Base-by-base conservation (phyloP, 129 eudicot species). In the Dittrichia graveolens region DNA sequence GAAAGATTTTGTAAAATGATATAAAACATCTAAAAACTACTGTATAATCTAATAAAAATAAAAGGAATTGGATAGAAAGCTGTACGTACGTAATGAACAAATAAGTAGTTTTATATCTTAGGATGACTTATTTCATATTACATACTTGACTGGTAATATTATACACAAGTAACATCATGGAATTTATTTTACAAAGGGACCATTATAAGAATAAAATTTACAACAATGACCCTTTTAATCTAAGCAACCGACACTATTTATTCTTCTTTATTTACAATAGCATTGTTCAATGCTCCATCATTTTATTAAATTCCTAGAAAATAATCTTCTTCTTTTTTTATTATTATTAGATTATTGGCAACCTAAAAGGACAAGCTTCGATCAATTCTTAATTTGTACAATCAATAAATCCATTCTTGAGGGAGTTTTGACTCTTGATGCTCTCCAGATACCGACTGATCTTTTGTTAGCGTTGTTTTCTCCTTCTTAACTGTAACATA, bases 361-460 rank as follows among this genome's bases (percentile, higher is more conserved):
- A 74, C 45, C 52, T 37, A 41, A 39, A 18, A 62, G 24, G 15
- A 38, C 62, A 59, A 5, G 34, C 18, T 70, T 54, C n/a, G n/a
- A n/a, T n/a, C n/a, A n/a, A n/a, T n/a, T n/a, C n/a, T n/a, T n/a
- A n/a, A 34, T 18, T 15, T 54, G 59, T 11, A 19, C 50, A n/a
- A 59, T 82, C 80, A 85, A 38, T 85, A 85, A 66, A 82, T 85
- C 89, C 89, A 85, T 79, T 85, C 89, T 56, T 82, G 84, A 7
- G 89, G 89, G 12, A 85, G 82, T 62, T 79, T 76, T 6, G 82
- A 10, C 64, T 71, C 83, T 34, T 75, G 80, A 49, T 75, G 78
- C 13, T 74, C 79, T 24, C 40, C 71, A 31, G 73, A 40, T 61
- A 60, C 35, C 12, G 61, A 9, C 35, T 34, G n/a, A n/a, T n/a